Evolutionary conservation across 1,139 yeast genomes (phyloP).

Genomic region (Geotrichum armillariae): DNA sequence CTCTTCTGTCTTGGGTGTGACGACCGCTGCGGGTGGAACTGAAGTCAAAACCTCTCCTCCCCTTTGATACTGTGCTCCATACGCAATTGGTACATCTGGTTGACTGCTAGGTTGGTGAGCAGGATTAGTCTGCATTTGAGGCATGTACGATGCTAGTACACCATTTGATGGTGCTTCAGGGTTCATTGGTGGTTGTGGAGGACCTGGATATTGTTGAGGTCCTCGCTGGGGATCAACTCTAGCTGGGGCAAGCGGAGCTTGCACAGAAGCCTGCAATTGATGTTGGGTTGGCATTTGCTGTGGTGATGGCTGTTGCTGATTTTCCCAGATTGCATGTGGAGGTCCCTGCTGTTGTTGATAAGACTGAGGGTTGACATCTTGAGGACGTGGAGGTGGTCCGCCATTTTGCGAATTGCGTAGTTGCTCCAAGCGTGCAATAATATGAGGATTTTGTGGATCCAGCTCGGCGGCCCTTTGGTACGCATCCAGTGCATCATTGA

Average conservation of each 20-base stretch:
- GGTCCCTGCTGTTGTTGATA: slow-evolving; percentile 34
- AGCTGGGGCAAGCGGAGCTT: slow-evolving; percentile 19
- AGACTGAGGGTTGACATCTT: slow-evolving; percentile 48
- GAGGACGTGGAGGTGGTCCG: slow-evolving; percentile 52
- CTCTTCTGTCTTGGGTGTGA: too few relatives aligned
- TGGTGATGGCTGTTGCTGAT: slow-evolving; percentile 32
- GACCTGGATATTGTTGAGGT: slow-evolving; percentile 1
- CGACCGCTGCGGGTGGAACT: background rate
- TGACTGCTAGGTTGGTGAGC: background rate
- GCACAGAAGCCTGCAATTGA: slow-evolving; percentile 23
- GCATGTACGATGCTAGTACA: too few relatives aligned
- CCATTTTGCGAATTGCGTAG: slow-evolving; percentile 69
- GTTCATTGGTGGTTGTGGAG: too few relatives aligned
- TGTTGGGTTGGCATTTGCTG: slow-evolving; percentile 31
- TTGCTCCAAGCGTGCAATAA: slow-evolving; percentile 87
- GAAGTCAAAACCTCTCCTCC: background rate
- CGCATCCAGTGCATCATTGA: slow-evolving; percentile 93
- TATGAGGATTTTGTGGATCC: slow-evolving; percentile 93
- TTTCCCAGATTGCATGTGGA: slow-evolving; percentile 35
- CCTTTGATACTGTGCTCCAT: too few relatives aligned
- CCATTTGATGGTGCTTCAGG: too few relatives aligned
- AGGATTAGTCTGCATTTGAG: background rate
- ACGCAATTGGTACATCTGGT: background rate
- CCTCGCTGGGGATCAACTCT: slow-evolving; percentile 10
- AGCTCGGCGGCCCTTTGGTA: slow-evolving; percentile 93